phyloP scores from a whole-genome alignment of 2,329 filamentous ascomycete genomes.

The Arthrobotrys musiformis region DNA sequence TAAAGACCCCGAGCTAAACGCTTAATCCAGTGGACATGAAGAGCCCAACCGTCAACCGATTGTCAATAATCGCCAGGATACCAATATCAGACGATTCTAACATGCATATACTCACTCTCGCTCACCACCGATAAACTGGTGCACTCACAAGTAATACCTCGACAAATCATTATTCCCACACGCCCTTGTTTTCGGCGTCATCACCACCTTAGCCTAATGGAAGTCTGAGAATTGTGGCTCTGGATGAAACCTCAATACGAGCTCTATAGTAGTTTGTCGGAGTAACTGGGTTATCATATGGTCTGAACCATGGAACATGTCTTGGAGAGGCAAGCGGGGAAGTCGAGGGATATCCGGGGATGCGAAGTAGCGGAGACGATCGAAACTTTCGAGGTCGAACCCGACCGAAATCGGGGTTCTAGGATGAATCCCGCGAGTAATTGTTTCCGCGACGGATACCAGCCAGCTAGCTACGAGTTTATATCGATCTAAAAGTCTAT shows the following conservation, averaged over 20 bases:
- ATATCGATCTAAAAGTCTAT: constrained; percentile 17
- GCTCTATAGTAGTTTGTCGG: neutral
- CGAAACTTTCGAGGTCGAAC: too few species aligned
- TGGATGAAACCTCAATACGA: constrained; percentile 15
- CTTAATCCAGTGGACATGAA: neutral
- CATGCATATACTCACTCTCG: neutral
- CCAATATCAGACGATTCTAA: neutral
- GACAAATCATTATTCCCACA: neutral
- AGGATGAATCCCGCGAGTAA: neutral
- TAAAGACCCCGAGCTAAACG: neutral
- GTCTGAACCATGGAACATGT: neutral
- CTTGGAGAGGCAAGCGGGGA: neutral
- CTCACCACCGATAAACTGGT: neutral
- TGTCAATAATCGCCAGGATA: neutral
- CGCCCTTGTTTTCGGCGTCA: neutral
- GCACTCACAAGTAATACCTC: neutral
- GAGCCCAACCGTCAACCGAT: neutral
- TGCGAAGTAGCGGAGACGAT: neutral
- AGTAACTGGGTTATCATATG: neutral
- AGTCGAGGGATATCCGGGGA: neutral
- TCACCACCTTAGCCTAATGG: constrained; percentile 15
- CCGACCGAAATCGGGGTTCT: neutral
- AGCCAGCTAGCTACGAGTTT: too few species aligned
- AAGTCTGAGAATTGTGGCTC: neutral
- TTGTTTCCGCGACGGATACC: neutral